Evolutionary conservation across 768 basidiomycete genomes (phyloP).

Genomic region (Sutorius australiensis): DNA sequence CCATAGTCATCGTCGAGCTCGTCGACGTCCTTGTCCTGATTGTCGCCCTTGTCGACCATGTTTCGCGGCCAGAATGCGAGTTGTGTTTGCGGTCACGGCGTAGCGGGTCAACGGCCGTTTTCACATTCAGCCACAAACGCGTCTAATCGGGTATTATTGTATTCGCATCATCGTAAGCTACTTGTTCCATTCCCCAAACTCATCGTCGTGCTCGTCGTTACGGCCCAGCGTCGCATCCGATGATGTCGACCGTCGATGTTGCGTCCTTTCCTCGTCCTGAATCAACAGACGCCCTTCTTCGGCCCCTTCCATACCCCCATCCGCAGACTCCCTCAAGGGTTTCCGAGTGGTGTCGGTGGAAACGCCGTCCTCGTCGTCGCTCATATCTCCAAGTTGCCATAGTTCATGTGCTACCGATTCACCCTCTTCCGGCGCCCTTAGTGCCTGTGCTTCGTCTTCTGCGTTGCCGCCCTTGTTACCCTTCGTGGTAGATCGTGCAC

Average conservation of each 20-base stretch:
- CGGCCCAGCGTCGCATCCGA: conserved; percentile 36
- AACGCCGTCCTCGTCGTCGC: conserved; percentile 58
- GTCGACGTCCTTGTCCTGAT: conserved; percentile 41
- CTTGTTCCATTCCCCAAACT: conserved; percentile 34
- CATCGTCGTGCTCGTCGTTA: conserved; percentile 20
- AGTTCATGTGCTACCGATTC: conserved; percentile 36
- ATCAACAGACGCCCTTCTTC: conserved; percentile 47
- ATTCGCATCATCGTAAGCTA: conserved; percentile 1
- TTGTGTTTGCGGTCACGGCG: not conserved
- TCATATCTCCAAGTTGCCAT: conserved; percentile 74
- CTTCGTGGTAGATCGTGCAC: conserved; percentile 25
- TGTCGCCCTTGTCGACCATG: conserved; percentile 21
- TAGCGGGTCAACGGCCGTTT: not conserved
- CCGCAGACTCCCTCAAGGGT: conserved; percentile 14
- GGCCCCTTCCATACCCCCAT: conserved; percentile 20
- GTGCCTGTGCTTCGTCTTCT: conserved; percentile 38
- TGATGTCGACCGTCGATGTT: conserved; percentile 33
- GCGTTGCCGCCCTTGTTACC: conserved; percentile 18
- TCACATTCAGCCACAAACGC: conserved; percentile 18
- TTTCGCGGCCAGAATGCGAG: not conserved
- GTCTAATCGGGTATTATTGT: not conserved
- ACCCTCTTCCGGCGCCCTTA: conserved; percentile 36
- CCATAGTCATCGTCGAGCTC: conserved; percentile 45
- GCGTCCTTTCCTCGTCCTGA: conserved; percentile 31
- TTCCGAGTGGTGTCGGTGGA: conserved; percentile 38